A percentile compares a stretch with the other conserved stretches of the same genome.
Evolutionary conservation across 345 rosid genomes (phyloP).

Genomic region (Capsella bursapastoris): DNA sequence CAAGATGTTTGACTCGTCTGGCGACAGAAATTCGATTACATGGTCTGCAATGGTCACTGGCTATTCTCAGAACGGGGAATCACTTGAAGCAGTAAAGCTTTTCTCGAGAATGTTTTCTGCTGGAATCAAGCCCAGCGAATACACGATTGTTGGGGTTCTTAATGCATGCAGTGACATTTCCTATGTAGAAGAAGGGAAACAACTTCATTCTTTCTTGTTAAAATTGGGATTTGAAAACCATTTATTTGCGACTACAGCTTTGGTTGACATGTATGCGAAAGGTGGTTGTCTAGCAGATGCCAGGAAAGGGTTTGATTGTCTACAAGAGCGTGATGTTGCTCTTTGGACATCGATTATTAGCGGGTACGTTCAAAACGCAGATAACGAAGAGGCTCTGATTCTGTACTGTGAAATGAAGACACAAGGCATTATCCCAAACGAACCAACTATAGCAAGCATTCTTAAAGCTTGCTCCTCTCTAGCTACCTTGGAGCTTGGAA

Average conservation of each 20-base stretch:
- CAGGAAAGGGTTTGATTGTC: slow-evolving; percentile 59
- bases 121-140: slow-evolving; percentile 68
- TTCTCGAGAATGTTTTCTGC: slow-evolving; percentile 68
- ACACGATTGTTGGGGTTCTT: slow-evolving; percentile 75
- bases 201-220: slow-evolving; percentile 62
- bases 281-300: slow-evolving; percentile 57
- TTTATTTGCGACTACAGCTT: slow-evolving; percentile 60
- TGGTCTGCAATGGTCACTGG: slow-evolving; percentile 96
- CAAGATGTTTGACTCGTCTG: slow-evolving; percentile 63
- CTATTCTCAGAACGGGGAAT: slow-evolving; percentile 77
- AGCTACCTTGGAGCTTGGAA: slow-evolving; percentile 62
- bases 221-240: slow-evolving; percentile 73
- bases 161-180: slow-evolving; percentile 75
- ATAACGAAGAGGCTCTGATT: slow-evolving; percentile 59
- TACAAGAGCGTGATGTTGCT: slow-evolving; percentile 60
- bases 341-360: slow-evolving; percentile 80
- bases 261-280: slow-evolving; percentile 83
- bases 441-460: slow-evolving; percentile 70
- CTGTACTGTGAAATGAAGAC: slow-evolving; percentile 60
- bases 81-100: slow-evolving; percentile 58
- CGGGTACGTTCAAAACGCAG: slow-evolving; percentile 61
- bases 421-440: slow-evolving; percentile 65
- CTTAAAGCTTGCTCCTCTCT: slow-evolving; percentile 66
- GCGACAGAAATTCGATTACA: slow-evolving; percentile 68
- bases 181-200: slow-evolving; percentile 71